Evolutionary conservation across 768 basidiomycete genomes (phyloP).

Genomic region (Kwoniella bestiolae): DNA sequence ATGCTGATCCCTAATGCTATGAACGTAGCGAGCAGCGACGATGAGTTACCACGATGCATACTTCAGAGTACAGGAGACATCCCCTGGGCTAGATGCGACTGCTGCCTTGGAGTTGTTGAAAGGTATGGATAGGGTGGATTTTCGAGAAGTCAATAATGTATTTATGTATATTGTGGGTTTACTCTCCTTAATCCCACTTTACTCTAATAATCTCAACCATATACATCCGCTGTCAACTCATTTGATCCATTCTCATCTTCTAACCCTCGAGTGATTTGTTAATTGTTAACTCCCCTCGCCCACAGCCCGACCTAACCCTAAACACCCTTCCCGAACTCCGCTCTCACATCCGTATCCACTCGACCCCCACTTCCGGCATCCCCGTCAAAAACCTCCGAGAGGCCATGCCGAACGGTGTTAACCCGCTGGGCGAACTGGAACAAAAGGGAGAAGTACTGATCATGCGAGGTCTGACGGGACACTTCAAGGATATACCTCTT

Average conservation of each 20-base stretch:
- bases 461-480: constrained; percentile 35
- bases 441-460: constrained; percentile 38
- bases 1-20: not conserved
- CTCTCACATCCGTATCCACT: constrained; percentile 37
- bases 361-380: constrained; percentile 21
- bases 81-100: constrained; percentile 32
- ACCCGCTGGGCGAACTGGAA: constrained; percentile 36
- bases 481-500: constrained; percentile 37
- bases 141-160: constrained; percentile 42
- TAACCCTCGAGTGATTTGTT: no score
- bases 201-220: no score
- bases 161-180: constrained; percentile 44
- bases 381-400: constrained; percentile 25
- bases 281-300: no score
- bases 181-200: not conserved
- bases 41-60: constrained; percentile 29
- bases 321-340: constrained; percentile 32
- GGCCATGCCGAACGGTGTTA: constrained; percentile 25
- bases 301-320: constrained; percentile 38
- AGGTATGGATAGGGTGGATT: constrained; percentile 36
- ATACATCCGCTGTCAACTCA: no score
- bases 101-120: constrained; percentile 40
- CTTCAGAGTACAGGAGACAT: constrained; percentile 28
- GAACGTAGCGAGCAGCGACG: constrained; percentile 14
- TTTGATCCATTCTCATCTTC: not conserved